These are phyloP conservation scores for Nymphaea colorata DNA, from an alignment of 164 flowering plant species.

Conservation along the genomic window DNA sequence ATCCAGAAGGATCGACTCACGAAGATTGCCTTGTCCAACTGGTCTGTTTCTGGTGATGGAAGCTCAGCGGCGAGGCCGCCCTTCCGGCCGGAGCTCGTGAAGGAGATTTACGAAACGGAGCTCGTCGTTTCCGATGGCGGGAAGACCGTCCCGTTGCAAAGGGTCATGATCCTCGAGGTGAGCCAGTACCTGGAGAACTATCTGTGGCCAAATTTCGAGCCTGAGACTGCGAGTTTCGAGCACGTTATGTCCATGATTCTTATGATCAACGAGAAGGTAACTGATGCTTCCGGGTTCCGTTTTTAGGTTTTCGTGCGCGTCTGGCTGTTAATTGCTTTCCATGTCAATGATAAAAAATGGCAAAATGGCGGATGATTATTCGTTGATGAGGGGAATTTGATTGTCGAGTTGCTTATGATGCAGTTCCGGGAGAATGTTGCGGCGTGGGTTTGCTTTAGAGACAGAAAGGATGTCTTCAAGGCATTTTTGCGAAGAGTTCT, in stretches of 20 bases:
- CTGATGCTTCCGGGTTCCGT: background rate
- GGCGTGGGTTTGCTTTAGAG: constrained; percentile 83
- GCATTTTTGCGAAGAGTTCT: constrained; percentile 74
- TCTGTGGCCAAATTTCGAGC: constrained; percentile 83
- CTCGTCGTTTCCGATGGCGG: constrained; percentile 41
- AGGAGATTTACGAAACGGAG: constrained; percentile 76
- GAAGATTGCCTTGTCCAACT: constrained; percentile 62
- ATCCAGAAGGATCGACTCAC: constrained; percentile 78
- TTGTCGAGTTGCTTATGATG: constrained; percentile 5
- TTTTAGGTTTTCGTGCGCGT: constrained; percentile 6
- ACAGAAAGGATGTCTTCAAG: constrained; percentile 57
- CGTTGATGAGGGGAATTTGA: background rate
- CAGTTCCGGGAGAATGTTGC: constrained; percentile 97
- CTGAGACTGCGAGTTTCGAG: constrained; percentile 69
- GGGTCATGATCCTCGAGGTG: constrained; percentile 90
- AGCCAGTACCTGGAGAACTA: constrained; percentile 97
- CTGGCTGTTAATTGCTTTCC: background rate
- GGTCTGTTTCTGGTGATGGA: constrained; percentile 38
- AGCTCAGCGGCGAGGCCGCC: constrained; percentile 7
- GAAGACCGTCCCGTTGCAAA: constrained; percentile 74
- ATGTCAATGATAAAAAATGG: background rate
- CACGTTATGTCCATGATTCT: constrained; percentile 96
- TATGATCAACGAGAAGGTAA: constrained; percentile 91
- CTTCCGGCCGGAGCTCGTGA: constrained; percentile 61
- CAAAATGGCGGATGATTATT: too few species aligned